A percentile compares a stretch with the other conserved stretches of the same genome.
phyloP scores from a whole-genome alignment of 768 basidiomycete genomes.

The Artomyces pyxidatus region DNA sequence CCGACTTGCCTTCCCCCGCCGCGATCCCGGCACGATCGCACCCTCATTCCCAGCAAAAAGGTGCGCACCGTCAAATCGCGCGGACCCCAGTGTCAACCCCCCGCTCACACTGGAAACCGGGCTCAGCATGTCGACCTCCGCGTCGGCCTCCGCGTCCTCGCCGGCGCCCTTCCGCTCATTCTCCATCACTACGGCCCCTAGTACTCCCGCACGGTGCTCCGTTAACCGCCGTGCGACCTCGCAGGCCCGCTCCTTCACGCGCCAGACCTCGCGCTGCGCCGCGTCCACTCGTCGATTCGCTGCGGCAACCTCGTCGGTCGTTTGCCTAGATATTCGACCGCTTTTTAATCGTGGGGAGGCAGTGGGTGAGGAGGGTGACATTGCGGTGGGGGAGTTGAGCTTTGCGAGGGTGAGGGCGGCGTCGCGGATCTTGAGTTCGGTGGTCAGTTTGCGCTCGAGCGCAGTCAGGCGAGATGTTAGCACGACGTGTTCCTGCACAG shows the following conservation, averaged over 20 bases:
- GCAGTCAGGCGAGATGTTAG: constrained; percentile 59
- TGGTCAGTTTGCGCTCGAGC: constrained; percentile 62
- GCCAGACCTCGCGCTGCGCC: constrained; percentile 65
- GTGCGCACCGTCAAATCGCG: constrained; percentile 75
- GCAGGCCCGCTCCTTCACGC: constrained; percentile 53
- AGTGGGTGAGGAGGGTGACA: neutral
- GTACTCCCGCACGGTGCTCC: constrained; percentile 78
- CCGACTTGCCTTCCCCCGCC: constrained; percentile 35
- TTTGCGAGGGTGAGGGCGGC: constrained; percentile 70
- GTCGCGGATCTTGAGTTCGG: constrained; percentile 85
- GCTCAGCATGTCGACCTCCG: constrained; percentile 27
- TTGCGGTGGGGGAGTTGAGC: constrained; percentile 39
- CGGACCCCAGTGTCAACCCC: constrained; percentile 34
- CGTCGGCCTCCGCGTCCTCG: constrained; percentile 44
- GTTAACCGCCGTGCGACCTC: constrained; percentile 59
- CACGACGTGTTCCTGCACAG: constrained; percentile 50
- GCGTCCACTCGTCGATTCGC: constrained; percentile 67
- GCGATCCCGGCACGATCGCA: constrained; percentile 47
- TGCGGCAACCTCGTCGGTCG: constrained; percentile 60
- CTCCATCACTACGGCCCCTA: constrained; percentile 50
- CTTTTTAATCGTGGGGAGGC: constrained; percentile 14
- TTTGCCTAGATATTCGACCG: constrained; percentile 54
- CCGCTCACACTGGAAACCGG: constrained; percentile 30
- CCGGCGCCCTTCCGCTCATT: constrained; percentile 22
- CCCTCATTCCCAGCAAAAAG: constrained; percentile 77